Evolutionary conservation across 2,329 filamentous ascomycete species (phyloP).

Genomic region (Phaeosphaeria sp.): DNA sequence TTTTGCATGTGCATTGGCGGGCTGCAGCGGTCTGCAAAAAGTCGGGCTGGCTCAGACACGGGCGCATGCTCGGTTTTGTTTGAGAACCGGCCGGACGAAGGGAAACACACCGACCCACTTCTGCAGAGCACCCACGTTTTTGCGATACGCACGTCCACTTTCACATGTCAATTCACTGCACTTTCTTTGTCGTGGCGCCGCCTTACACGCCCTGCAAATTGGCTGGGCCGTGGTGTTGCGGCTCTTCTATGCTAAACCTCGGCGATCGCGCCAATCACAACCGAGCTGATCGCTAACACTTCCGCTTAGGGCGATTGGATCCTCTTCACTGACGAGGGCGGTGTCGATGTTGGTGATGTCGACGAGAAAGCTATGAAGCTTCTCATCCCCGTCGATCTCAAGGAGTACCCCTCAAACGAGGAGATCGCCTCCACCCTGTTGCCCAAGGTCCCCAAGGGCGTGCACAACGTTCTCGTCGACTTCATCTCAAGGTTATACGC

Average conservation of each 20-base stretch:
- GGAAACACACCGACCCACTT: conserved; percentile 49
- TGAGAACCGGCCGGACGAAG: conserved; percentile 47
- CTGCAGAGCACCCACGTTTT: conserved; percentile 40
- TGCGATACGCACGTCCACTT: conserved; percentile 40
- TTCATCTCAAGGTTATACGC: conserved; percentile 98
- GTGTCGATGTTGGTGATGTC: conserved; percentile 99
- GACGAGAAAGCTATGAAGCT: conserved; percentile 99
- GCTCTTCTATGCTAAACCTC: conserved; percentile 29
- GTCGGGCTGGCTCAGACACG: conserved; percentile 22
- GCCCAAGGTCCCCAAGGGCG: conserved; percentile 90
- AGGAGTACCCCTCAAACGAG: conserved; percentile 94
- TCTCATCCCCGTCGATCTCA: conserved; percentile 92
- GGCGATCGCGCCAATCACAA: conserved; percentile 33
- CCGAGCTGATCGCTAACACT: conserved; percentile 39
- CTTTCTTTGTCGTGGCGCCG: conserved; percentile 20
- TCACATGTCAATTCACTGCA: conserved; percentile 41
- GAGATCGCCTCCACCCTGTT: conserved; percentile 85
- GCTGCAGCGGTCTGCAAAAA: conserved; percentile 22
- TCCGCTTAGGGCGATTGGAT: conserved; percentile 91
- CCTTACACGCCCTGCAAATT: conserved; percentile 20
- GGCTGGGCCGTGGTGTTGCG: conserved; percentile 39
- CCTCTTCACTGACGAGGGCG: conserved; percentile 99
- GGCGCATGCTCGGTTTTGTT: conserved; percentile 45
- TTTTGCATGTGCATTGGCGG: conserved; percentile 9
- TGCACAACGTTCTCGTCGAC: conserved; percentile 98